Evolutionary conservation across 345 rosid genomes (phyloP).

Genomic region (Murraya paniculata): DNA sequence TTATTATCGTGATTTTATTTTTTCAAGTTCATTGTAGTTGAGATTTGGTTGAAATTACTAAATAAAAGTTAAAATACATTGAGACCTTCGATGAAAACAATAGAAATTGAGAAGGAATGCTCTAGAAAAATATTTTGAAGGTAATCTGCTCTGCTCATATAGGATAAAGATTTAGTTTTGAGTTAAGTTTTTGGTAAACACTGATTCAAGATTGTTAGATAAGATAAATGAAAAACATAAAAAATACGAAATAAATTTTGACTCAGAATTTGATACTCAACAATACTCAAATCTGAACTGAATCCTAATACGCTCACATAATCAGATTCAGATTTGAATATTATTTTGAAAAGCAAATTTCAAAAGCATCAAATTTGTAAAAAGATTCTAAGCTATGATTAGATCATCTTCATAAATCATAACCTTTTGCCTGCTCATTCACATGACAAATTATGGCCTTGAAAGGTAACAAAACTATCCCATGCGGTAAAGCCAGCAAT

Average conservation of each 20-base stretch:
- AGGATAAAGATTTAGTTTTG: too few relatives aligned
- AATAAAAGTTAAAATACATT: too few relatives aligned
- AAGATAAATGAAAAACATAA: too few relatives aligned
- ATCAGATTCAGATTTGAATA: too few relatives aligned
- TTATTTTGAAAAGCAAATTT: too few relatives aligned
- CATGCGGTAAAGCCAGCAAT: not conserved
- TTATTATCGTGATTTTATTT: not conserved
- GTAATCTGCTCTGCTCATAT: not conserved
- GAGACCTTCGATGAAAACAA: too few relatives aligned
- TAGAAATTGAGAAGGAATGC: not conserved
- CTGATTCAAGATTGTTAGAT: too few relatives aligned
- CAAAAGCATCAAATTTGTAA: not conserved
- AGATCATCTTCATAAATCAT: not conserved
- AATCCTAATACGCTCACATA: not conserved
- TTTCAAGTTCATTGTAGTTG: not conserved
- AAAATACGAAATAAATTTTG: too few relatives aligned
- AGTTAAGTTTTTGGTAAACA: too few relatives aligned
- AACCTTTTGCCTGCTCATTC: not conserved
- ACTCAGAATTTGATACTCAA: too few relatives aligned
- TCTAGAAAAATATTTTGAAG: too few relatives aligned
- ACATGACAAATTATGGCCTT: not conserved
- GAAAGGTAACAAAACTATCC: not conserved
- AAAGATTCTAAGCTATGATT: not conserved
- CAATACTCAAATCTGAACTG: too few relatives aligned
- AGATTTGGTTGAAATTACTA: not conserved